Conservation (phyloP, 2,329 filamentous ascomycete genomes). For the Fusarium tricinctum region DNA sequence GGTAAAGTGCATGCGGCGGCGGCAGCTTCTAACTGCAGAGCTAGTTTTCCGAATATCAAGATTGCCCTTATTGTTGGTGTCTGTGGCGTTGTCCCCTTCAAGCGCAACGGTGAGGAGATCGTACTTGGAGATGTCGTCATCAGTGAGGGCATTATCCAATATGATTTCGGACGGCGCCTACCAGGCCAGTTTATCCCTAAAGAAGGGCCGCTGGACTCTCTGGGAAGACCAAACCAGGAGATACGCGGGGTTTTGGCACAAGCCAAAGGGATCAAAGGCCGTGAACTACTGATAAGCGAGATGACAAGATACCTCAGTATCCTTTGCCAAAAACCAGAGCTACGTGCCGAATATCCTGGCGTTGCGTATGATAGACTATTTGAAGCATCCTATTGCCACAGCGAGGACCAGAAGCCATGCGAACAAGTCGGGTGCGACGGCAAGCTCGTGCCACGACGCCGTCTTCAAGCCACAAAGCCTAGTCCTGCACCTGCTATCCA, state of each 20-base stretch:
- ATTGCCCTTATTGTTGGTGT: not conserved
- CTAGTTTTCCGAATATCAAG: not conserved
- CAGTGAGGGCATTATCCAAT: not conserved
- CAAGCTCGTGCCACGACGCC: fast-evolving
- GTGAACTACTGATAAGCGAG: too few relatives aligned
- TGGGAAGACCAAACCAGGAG: not conserved
- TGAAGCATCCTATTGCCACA: fast-evolving
- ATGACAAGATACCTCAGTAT: too few relatives aligned
- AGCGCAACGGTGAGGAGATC: not conserved
- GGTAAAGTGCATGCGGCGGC: not conserved
- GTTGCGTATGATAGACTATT: fast-evolving
- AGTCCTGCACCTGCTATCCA: too few relatives aligned
- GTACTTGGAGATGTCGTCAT: constrained; percentile 1
- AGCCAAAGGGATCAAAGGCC: too few relatives aligned
- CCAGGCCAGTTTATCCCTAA: not conserved
- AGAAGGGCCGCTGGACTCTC: fast-evolving
- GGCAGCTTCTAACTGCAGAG: not conserved
- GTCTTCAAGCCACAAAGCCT: too few relatives aligned
- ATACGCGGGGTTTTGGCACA: fast-evolving
- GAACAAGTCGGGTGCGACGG: not conserved
- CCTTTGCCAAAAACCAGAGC: too few relatives aligned
- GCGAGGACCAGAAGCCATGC: not conserved
- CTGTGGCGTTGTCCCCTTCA: not conserved
- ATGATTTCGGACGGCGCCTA: not conserved
- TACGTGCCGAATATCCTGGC: constrained; percentile 2